A percentile compares a stretch with the other conserved stretches of the same genome.
These are phyloP conservation scores for Glaciozyma antarctica DNA, from an alignment of 768 basidiomycete genomes.

Conservation along the genomic window DNA sequence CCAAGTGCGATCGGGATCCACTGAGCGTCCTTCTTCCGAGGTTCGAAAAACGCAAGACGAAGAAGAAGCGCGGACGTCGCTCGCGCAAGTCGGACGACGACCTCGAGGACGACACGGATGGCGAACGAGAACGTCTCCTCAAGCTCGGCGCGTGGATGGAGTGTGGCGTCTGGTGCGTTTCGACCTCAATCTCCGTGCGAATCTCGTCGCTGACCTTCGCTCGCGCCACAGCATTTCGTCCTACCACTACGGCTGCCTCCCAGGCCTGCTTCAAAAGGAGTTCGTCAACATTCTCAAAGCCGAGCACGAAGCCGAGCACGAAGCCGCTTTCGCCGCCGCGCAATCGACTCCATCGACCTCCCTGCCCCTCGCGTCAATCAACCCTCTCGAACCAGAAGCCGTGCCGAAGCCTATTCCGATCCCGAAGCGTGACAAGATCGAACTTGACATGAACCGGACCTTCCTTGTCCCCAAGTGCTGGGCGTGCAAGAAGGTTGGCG, in stretches of 20 bases:
- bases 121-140: conserved; percentile 7
- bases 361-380: background rate
- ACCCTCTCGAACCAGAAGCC: background rate
- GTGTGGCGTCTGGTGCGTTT: conserved; percentile 24
- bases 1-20: conserved; percentile 2
- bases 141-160: conserved; percentile 30
- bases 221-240: conserved; percentile 8
- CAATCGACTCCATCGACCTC: background rate
- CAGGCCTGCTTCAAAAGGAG: conserved; percentile 2
- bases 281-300: conserved; percentile 11
- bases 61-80: conserved; percentile 7
- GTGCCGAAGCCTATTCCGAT: background rate
- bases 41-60: conserved; percentile 3
- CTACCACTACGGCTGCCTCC: conserved; percentile 26
- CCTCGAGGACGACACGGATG: conserved; percentile 19
- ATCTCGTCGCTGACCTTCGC: background rate
- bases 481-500: conserved; percentile 24
- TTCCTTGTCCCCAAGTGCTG: conserved; percentile 26
- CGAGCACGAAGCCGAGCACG: conserved; percentile 19
- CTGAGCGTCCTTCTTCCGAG: background rate
- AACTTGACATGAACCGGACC: conserved; percentile 18
- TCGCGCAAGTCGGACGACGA: background rate
- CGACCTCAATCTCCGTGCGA: background rate
- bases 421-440: conserved; percentile 12
- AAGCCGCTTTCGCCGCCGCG: background rate